Conservation (phyloP, 179 eudicot species). For the Gypsophila paniculata region DNA sequence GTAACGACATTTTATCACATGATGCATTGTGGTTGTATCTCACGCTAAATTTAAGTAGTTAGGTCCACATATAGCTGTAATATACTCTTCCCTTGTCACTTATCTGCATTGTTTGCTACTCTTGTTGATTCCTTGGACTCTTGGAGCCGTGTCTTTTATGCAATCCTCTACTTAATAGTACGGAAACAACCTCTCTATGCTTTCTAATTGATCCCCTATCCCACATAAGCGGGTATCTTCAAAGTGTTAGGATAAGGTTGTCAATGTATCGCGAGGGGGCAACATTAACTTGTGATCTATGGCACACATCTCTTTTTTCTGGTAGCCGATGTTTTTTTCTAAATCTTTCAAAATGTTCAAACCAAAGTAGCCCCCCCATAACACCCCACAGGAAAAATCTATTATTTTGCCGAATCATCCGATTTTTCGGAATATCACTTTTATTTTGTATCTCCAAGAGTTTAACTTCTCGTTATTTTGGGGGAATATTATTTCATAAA, state of each 20-base stretch:
- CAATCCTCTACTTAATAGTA: background rate
- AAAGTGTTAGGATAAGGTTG: no score
- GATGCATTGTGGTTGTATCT: background rate
- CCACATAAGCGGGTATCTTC: no score
- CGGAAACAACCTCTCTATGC: background rate
- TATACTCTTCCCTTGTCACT: background rate
- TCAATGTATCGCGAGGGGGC: background rate
- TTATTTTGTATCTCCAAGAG: no score
- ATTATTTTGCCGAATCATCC: no score
- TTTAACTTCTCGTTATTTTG: no score
- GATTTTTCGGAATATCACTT: no score
- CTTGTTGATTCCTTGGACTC: background rate
- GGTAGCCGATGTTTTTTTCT: background rate
- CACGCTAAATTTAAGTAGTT: background rate
- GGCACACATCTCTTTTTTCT: background rate
- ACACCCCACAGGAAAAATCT: no score
- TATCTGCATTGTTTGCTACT: background rate
- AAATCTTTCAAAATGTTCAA: no score
- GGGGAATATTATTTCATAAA: no score
- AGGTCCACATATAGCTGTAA: background rate
- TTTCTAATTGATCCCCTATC: background rate
- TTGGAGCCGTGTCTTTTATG: background rate
- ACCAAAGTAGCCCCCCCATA: no score
- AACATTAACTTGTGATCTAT: background rate
- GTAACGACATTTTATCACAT: no score